Conservation (phyloP, 2,329 filamentous ascomycete genomes). For the Colletotrichum sp. region DNA sequence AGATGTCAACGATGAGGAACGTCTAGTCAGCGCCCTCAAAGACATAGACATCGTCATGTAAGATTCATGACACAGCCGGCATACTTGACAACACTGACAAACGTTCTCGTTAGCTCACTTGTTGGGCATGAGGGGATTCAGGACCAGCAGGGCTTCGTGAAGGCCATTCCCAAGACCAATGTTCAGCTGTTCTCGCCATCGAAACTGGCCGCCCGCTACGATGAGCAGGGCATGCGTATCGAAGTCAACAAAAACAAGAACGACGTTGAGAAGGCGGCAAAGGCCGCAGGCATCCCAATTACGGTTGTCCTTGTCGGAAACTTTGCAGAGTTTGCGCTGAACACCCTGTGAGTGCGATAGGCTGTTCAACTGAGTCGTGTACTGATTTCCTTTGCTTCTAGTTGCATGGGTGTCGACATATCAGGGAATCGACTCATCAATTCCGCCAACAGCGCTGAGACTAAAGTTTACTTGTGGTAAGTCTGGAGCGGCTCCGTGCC, state of each 20-base stretch:
- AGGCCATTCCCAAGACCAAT: constrained; percentile 28
- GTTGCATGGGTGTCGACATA: neutral
- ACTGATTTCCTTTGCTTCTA: neutral
- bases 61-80: neutral
- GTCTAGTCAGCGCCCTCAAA: neutral
- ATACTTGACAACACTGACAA: neutral
- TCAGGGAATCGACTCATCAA: neutral
- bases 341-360: neutral
- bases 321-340: constrained; percentile 30
- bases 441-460: neutral
- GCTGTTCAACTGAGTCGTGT: no score
- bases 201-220: constrained; percentile 26
- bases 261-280: constrained; percentile 27
- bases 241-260: constrained; percentile 25
- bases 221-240: constrained; percentile 27
- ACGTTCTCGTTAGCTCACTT: constrained; percentile 16
- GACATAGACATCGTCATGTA: constrained; percentile 16
- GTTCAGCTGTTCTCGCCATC: constrained; percentile 34
- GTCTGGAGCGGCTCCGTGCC: accelerated
- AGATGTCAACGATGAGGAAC: neutral
- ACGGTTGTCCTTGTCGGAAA: constrained; percentile 26
- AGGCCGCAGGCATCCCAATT: constrained; percentile 26
- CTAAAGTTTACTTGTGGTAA: neutral
- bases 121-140: constrained; percentile 24
- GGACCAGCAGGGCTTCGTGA: constrained; percentile 29